Percentiles rank a stretch among this genome's conserved stretches.
Evolutionary conservation across 2,329 filamentous ascomycete genomes (phyloP).

Genomic region (Niveomyces coronatus): DNA sequence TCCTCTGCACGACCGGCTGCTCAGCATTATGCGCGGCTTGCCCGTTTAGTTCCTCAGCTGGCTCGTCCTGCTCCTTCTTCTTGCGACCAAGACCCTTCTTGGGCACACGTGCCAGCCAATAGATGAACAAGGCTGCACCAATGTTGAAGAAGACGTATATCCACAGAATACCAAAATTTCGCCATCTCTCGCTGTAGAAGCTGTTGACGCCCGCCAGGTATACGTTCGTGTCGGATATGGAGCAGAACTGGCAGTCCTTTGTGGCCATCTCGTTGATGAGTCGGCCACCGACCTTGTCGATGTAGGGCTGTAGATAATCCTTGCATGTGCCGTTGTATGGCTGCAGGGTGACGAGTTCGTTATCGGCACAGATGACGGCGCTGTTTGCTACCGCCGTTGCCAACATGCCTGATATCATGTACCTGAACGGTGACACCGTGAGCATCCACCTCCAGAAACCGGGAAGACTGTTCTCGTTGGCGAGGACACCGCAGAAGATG

Average conservation of each 20-base stretch:
- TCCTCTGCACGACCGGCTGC: background rate
- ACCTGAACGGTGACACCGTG: constrained; percentile 66
- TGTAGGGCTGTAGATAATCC: constrained; percentile 46
- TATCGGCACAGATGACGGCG: constrained; percentile 52
- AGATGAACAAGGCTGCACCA: constrained; percentile 42
- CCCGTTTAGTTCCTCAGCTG: too few species aligned
- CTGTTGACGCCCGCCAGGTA: constrained; percentile 39
- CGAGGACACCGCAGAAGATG: constrained; percentile 69
- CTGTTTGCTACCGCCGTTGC: constrained; percentile 60
- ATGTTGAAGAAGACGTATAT: constrained; percentile 50
- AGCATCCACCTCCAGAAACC: constrained; percentile 73
- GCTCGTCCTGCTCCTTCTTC: constrained; percentile 18
- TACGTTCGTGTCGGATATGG: constrained; percentile 38
- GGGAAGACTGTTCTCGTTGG: constrained; percentile 50
- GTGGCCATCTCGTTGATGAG: constrained; percentile 39
- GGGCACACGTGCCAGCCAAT: constrained; percentile 42
- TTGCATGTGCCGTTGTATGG: constrained; percentile 52
- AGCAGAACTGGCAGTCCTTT: constrained; percentile 45
- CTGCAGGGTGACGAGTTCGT: constrained; percentile 59
- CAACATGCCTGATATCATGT: constrained; percentile 64
- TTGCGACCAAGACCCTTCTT: too few species aligned
- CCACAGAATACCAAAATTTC: constrained; percentile 57
- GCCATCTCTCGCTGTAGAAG: constrained; percentile 51
- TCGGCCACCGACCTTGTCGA: constrained; percentile 38
- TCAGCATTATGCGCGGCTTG: too few species aligned